These are phyloP conservation scores for Stentor roeselii DNA, from an alignment of 73 alveolate species.

Conservation along the genomic window DNA sequence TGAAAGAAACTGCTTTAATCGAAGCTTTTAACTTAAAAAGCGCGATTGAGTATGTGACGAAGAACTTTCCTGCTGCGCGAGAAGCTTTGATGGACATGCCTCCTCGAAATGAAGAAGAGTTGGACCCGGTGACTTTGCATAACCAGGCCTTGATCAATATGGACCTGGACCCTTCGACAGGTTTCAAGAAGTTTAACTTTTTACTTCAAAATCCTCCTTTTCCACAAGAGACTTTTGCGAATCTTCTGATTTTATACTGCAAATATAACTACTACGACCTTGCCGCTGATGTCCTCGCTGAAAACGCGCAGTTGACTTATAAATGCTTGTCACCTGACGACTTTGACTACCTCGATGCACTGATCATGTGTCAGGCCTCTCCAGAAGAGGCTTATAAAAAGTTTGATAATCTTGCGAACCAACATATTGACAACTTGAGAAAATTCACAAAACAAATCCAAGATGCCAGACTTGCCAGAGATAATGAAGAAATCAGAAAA, in stretches of 20 bases:
- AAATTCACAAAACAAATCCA: constrained; percentile 82
- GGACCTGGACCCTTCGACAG: constrained; percentile 96
- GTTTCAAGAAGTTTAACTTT: constrained; percentile 73
- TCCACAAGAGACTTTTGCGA: constrained; percentile 98
- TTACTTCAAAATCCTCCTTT: constrained; percentile 82
- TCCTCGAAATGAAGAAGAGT: constrained; percentile 98
- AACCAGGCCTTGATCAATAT: constrained; percentile 97
- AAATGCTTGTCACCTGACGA: constrained; percentile 79
- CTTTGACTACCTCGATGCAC: constrained; percentile 93
- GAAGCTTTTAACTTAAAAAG: constrained; percentile 97
- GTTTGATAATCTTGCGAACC: constrained; percentile 93
- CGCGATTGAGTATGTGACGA: constrained; percentile 94
- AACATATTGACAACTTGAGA: constrained; percentile 90
- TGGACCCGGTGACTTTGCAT: constrained; percentile 99
- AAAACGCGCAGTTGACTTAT: constrained; percentile 30
- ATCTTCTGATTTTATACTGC: constrained; percentile 95
- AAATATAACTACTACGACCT: constrained; percentile 91
- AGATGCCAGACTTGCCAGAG: constrained; percentile 93
- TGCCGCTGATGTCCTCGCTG: constrained; percentile 88
- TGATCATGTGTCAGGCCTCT: constrained; percentile 88
- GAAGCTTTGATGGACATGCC: constrained; percentile 99
- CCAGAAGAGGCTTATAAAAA: constrained; percentile 98
- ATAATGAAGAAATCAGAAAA: constrained; percentile 84
- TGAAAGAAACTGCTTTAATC: constrained; percentile 95
- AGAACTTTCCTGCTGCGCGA: constrained; percentile 96